Base-by-base conservation (phyloP, 2,329 filamentous ascomycete species). In the Pestalotiopsis sp. region DNA sequence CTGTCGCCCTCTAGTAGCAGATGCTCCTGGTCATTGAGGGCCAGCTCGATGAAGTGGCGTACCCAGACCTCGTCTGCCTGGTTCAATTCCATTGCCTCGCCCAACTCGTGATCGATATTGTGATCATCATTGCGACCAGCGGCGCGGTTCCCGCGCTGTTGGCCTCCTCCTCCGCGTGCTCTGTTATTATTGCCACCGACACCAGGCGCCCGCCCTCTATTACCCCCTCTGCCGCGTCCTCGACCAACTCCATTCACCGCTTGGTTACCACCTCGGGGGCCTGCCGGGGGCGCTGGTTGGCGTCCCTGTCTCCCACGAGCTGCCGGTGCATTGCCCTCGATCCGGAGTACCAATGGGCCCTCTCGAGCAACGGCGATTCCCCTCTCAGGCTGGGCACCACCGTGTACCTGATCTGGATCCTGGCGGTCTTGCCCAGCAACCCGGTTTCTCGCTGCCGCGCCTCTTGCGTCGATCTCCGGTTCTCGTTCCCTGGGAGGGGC, bases 271-370 rank as follows among this genome's bases (percentile, higher is more conserved):
- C 68, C 67, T 62, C 61, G 74, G 71, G 61, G 67, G 66, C 66
- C 61, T 66, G 71, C 72, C 61, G 70, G 68, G 36, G 68, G 75
- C 36, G 71, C 72, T 20, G 72, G 72, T 52, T 74, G 79, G 63
- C 71, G 76, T 56, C 68, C 74, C 66, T 71, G 74, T 52, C 72
- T 76, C 63, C 66, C 69, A 65, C 65, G 72, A 59, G 70, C 75
- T 41, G 73, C 74, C 39, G 77, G 76, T 59, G 77, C 77, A 59
- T 75, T 78, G 23, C 82, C 81, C 52, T 84, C 83, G 36, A 89
- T 85, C 38, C 87, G 83, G 38, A 89, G 83, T 13, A 89, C 86
- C 12, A 89, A 82, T 4, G 87, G 87, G 1, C 85, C 87, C 74
- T 89, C 87, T 2, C 84, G 84, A 57, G 85, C 87, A n/a, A 89